Percentiles rank a stretch among this genome's conserved stretches.
phyloP scores from a whole-genome alignment of 2,329 filamentous ascomycete genomes.

The Beauveria rudraprayagi region DNA sequence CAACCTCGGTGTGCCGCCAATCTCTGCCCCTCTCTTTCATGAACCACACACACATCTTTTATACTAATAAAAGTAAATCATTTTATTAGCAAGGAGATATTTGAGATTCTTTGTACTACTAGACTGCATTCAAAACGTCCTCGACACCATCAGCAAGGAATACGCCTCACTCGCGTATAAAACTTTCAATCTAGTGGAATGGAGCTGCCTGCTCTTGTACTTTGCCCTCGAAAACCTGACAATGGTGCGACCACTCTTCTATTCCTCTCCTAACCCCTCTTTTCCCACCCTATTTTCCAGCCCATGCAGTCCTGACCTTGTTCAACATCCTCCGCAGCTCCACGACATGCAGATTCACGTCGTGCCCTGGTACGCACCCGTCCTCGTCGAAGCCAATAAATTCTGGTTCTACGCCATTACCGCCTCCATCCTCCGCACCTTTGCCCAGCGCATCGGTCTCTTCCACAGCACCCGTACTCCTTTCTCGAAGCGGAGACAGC shows the following conservation, averaged over 20 bases:
- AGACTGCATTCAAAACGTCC: constrained; percentile 6
- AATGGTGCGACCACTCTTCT: background rate
- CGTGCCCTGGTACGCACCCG: constrained; percentile 9
- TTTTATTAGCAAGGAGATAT: constrained; percentile 2
- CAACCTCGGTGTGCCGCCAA: constrained; percentile 4
- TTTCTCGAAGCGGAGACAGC: background rate
- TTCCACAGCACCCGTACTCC: background rate
- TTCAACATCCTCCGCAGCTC: background rate
- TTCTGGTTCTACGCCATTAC: constrained; percentile 12
- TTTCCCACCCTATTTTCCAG: too few species aligned
- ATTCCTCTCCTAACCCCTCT: background rate
- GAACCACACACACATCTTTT: background rate
- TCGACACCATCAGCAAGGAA: background rate
- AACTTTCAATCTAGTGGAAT: constrained; percentile 5
- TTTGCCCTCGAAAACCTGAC: constrained; percentile 11
- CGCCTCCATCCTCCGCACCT: constrained; percentile 8
- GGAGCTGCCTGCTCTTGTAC: constrained; percentile 9
- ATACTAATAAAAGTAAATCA: background rate
- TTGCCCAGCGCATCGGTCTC: background rate
- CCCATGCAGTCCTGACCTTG: background rate
- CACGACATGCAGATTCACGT: constrained; percentile 10
- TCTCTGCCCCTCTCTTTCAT: too few species aligned
- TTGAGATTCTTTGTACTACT: constrained; percentile 10
- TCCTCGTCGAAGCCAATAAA: constrained; percentile 12
- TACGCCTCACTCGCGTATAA: background rate